phyloP scores from a whole-genome alignment of 2,329 filamentous ascomycete species.

The Raffaelea arxii region DNA sequence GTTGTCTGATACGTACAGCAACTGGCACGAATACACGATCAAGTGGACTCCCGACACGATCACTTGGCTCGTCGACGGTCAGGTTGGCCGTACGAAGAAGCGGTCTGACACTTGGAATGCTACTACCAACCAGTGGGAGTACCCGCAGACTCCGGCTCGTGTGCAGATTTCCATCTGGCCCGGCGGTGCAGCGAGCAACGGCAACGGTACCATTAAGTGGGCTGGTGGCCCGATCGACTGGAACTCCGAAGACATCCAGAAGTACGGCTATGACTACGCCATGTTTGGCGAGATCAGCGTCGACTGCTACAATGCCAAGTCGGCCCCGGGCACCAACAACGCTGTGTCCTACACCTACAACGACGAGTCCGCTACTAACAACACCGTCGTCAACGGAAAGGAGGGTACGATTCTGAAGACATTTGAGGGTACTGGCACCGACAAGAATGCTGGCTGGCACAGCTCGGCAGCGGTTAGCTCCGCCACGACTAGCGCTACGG shows the following conservation, averaged over 20 bases:
- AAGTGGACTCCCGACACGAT: slow-evolving; percentile 84
- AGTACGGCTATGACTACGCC: slow-evolving; percentile 81
- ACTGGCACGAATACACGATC: slow-evolving; percentile 86
- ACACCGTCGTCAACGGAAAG: slow-evolving; percentile 66
- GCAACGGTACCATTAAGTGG: slow-evolving; percentile 79
- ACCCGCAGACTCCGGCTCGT: slow-evolving; percentile 82
- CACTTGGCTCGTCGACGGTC: slow-evolving; percentile 79
- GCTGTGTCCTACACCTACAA: slow-evolving; percentile 70
- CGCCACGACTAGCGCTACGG: slow-evolving; percentile 6
- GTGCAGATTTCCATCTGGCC: slow-evolving; percentile 96
- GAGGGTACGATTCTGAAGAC: slow-evolving; percentile 69
- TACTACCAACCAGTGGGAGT: slow-evolving; percentile 72
- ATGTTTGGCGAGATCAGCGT: slow-evolving; percentile 69
- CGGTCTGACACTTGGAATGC: slow-evolving; percentile 77
- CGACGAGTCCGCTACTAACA: slow-evolving; percentile 55
- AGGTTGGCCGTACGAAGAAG: slow-evolving; percentile 63
- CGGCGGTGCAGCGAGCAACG: slow-evolving; percentile 70
- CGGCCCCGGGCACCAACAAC: slow-evolving; percentile 55
- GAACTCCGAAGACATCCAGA: slow-evolving; percentile 67
- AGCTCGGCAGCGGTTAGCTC: slow-evolving; percentile 6
- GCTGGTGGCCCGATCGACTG: slow-evolving; percentile 86
- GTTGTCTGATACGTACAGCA: slow-evolving; percentile 58
- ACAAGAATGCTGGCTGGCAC: slow-evolving; percentile 48
- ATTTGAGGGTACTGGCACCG: slow-evolving; percentile 68
- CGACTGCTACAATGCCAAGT: slow-evolving; percentile 65